Base-by-base conservation (phyloP, 495 filamentous ascomycete genomes). In the Apiosordaria backusii region DNA sequence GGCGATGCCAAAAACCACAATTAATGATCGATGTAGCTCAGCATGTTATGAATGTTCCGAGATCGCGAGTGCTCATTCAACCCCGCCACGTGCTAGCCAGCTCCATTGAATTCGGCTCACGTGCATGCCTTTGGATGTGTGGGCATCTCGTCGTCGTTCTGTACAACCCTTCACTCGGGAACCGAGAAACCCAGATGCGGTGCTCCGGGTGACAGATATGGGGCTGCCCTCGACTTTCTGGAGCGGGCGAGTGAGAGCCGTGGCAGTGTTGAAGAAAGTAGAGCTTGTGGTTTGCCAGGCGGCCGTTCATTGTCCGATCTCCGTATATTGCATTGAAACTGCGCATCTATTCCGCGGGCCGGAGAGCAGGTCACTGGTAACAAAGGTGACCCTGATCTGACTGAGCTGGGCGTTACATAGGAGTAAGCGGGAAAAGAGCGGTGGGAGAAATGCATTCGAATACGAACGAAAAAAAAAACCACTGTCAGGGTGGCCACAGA, bases 381-480 rank as follows among this genome's bases (percentile, higher is more conserved):
- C 4, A 29, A 29, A 29, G 35, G 9, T 45, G 9, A 45, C 35
- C 5, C 10, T 45, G 35, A 45, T 45, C 35, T 45, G 3, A 13
- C 13, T 45, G 35, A 45, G 35, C 13, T 45, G 35, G 13, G 16
- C 35, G 35, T 45, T 45, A 13, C 13, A 15, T 45, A 13, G 35
- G 35, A 45, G 35, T 45, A 45, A 45, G 35, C 35, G 35, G 35
- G 35, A 45, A 45, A 45, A 45, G 35, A 45, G 35, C 35, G 35
- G 35, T 45, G 35, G 35, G 35, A 45, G 35, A 50, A 21, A 21
- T 45, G n/a, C 18, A 60, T 26, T 45, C 35, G 35, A 50, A 61
- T 23, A 61, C 18, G 24, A 61, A 40, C 16, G 21, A 54, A 52
- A 35, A 66, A 67, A 62, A 65, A 70, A 63, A 53, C 67, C 72